Base-by-base conservation (phyloP, 148 eudicot genomes). In the Vaccinium corymbosum region DNA sequence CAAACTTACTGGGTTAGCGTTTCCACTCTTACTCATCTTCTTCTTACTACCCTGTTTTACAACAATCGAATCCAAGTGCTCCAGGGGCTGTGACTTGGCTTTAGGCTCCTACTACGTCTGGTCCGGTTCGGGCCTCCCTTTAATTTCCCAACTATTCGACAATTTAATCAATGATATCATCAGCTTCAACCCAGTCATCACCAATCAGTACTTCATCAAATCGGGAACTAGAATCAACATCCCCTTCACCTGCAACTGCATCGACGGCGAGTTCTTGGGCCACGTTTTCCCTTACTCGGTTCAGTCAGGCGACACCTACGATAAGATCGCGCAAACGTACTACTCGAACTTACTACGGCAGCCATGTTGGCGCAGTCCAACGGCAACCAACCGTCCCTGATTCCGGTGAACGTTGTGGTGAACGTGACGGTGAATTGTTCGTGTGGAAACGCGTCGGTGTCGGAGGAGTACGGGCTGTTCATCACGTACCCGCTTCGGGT, bases 231-330 rank as follows among this genome's bases (percentile, higher is more conserved):
- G 93, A 8, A 72, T 92, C 32, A 85, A 89, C 80, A 72, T 95
- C 27, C 97, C 97, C 19, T 92, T 95, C 84, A 52, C 91, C 35
- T 32, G 35, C 35, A 1, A 86, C 29, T 95, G 98, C 87, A 82
- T 93, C 25, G 20, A 88, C 48, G 85, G 88, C 32, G 76, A 85
- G 11, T 87, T 88, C 76, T 57, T 93, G 56, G 98, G 90, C 46
- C 95, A 91, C 82, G 61, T 80, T 25, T 93, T 32, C 35, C 35
- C 35, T 32, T 32, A 32, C 35, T 32, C 35, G 35, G 35, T 32
- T 32, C 35, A 32, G 35, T 32, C 35, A 32, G 11, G 11, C 13
- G 55, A 52, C 13, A 52, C 13, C 55, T 52, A 8, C 13, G 55
- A 11, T 0, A 8, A 2, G 55, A 52, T 52, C 1, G 12, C 55